These are phyloP conservation scores for Lenwebbia sp. DNA, from an alignment of 345 rosid genomes.

Conservation along the genomic window DNA sequence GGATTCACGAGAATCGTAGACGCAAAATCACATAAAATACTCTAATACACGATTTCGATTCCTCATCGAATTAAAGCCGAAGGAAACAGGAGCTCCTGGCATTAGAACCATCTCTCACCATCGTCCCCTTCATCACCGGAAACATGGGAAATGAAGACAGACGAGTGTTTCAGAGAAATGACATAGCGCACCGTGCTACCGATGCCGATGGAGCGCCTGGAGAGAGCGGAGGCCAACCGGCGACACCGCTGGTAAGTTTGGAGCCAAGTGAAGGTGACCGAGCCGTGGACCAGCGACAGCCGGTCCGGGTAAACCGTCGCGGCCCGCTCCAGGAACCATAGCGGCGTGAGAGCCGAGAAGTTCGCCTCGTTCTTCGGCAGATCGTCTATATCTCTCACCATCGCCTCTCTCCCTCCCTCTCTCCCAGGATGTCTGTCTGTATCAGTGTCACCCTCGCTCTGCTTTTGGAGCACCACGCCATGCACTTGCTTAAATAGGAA, in stretches of 20 bases:
- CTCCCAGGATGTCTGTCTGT: not conserved
- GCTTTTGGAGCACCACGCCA: not conserved
- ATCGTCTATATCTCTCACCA: conserved; percentile 62
- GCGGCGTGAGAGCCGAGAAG: conserved; percentile 78
- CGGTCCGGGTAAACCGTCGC: conserved; percentile 70
- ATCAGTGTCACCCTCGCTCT: not conserved
- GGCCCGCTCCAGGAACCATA: conserved; percentile 79
- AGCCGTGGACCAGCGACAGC: conserved; percentile 56
- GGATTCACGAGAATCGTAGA: not conserved
- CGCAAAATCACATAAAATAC: not conserved
- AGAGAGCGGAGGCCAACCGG: conserved; percentile 79
- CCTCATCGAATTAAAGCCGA: not conserved
- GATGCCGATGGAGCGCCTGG: conserved; percentile 43
- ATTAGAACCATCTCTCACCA: not conserved
- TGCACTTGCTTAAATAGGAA: not conserved
- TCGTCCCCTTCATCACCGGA: not conserved
- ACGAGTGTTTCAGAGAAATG: not conserved
- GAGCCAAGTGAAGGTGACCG: conserved; percentile 61
- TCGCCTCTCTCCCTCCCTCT: not conserved
- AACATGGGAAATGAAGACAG: not conserved
- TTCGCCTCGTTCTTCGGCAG: conserved; percentile 77
- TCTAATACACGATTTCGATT: not conserved
- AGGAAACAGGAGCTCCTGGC: not conserved
- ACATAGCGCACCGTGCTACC: conserved; percentile 59
- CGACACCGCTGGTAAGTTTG: conserved; percentile 76